Base-by-base conservation (phyloP, 441 rosid genomes). In the Theobroma grandiflorum region DNA sequence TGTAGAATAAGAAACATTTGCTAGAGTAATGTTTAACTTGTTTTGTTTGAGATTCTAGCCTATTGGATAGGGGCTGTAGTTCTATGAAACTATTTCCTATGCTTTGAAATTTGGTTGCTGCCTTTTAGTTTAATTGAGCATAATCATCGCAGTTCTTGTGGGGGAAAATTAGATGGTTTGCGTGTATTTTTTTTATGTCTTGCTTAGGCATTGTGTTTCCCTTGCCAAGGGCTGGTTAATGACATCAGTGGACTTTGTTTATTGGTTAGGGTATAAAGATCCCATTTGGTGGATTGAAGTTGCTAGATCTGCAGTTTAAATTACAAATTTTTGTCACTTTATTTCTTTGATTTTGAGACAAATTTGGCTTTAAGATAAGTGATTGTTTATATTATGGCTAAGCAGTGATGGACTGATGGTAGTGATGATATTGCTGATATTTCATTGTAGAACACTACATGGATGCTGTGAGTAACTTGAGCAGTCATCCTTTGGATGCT, bases 331-430 rank as follows among this genome's bases (percentile, higher is more conserved):
- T 72, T 33, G 55, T 12, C 53, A 11, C 18, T 6, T 20, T 67
- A 42, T 20, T 0, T 71, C 45, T 50, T 35, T 18, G 31, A 16
- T 8, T 33, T 33, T 2, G 3, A 52, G 16, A 16, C 0, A 26
- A 52, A 35, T 33, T 52, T 72, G 37, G 76, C 76, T 75, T 45
- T 62, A n/a, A 8, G 22, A 31, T 31, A 22, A 40, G 15, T 42
- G 57, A 61, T 59, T 59, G 35, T 45, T 45, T 45, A 45, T 42
- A 35, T 18, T 16, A 16, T 71, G 7, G 40, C 59, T 72, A 72
- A 42, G 47, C 76, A 55, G n/a, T 72, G 76, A 72, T 42, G 70
- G 16, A 55, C 11, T 72, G 76, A 72, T 42, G 70, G 16, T n/a
- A 2, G 8, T 22, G 58, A 43, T 63, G 61, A 49, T 76, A 63